Evolutionary conservation across 1,284 basidiomycete genomes (phyloP).

Genomic region (Cryptococcus amylolentus): DNA sequence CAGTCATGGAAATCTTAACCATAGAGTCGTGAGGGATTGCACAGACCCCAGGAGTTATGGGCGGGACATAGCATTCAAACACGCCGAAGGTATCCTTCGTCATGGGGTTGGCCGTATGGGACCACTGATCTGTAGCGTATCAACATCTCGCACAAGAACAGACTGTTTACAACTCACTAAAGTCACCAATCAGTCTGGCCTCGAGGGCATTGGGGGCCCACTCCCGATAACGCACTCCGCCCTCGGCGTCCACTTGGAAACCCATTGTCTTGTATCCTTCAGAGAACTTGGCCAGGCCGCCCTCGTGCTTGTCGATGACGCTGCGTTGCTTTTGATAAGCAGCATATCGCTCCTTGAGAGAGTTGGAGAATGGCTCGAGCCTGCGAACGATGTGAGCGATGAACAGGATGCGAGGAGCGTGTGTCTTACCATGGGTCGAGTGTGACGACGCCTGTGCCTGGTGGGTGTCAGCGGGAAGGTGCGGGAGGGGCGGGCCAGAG

Average conservation of each 20-base stretch:
- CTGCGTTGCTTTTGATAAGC: slow-evolving; percentile 71
- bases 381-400: slow-evolving; percentile 32
- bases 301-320: slow-evolving; percentile 69
- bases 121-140: slow-evolving; percentile 71
- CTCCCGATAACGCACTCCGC: slow-evolving; percentile 79
- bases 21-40: slow-evolving; percentile 93
- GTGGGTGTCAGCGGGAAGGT: neutral
- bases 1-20: slow-evolving; percentile 88
- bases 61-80: slow-evolving; percentile 84
- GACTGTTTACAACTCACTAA: slow-evolving; percentile 64
- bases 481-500: neutral
- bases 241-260: slow-evolving; percentile 66
- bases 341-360: slow-evolving; percentile 68
- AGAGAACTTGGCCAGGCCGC: slow-evolving; percentile 84
- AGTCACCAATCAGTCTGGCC: slow-evolving; percentile 88
- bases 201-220: slow-evolving; percentile 90
- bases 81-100: slow-evolving; percentile 81
- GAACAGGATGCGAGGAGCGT: neutral
- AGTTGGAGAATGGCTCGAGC: slow-evolving; percentile 69
- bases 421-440: slow-evolving; percentile 43
- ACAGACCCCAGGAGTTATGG: slow-evolving; percentile 64
- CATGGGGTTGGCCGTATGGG: slow-evolving; percentile 79
- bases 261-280: slow-evolving; percentile 84
- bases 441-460: slow-evolving; percentile 43
- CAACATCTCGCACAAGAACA: neutral